These are phyloP conservation scores for Hygrophila difformis DNA, from an alignment of 257 asterid species.

Conservation along the genomic window DNA sequence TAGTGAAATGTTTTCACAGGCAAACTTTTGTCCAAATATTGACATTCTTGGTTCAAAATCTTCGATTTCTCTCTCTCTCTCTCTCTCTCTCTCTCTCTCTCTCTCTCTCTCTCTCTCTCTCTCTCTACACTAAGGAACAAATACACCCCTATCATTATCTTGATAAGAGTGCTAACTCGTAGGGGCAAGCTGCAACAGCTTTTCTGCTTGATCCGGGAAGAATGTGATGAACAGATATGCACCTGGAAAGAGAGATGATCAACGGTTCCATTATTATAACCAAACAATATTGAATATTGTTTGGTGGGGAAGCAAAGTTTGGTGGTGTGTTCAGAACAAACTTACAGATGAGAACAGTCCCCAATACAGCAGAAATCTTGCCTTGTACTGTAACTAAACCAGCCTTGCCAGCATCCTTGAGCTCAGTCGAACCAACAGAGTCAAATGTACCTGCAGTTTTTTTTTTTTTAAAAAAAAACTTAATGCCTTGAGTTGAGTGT, in stretches of 20 bases:
- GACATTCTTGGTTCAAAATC: neutral
- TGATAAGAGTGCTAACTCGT: conserved; percentile 29
- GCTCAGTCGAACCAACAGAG: conserved; percentile 74
- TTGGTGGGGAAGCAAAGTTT: too few relatives aligned
- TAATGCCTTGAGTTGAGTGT: neutral
- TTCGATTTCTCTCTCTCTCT: neutral
- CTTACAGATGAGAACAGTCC: conserved; percentile 88
- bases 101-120: too few relatives aligned
- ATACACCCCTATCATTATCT: neutral
- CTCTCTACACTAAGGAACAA: conserved; percentile 15
- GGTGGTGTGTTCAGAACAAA: too few relatives aligned
- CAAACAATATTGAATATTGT: too few relatives aligned
- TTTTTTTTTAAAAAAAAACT: neutral
- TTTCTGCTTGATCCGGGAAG: conserved; percentile 94
- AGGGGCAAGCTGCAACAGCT: conserved; percentile 50
- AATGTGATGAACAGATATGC: conserved; percentile 71
- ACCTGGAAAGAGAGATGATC: too few relatives aligned
- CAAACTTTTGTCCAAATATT: too few relatives aligned
- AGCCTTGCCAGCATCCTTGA: conserved; percentile 93
- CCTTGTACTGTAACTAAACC: conserved; percentile 80
- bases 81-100: too few relatives aligned
- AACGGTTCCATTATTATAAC: too few relatives aligned
- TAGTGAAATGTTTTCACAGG: neutral
- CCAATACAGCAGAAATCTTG: conserved; percentile 81
- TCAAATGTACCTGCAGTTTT: conserved; percentile 71